Evolutionary conservation across 768 basidiomycete species (phyloP), one percentile per base, ranked within the genome.

Genomic region (Coprinopsis sp.): DNA sequence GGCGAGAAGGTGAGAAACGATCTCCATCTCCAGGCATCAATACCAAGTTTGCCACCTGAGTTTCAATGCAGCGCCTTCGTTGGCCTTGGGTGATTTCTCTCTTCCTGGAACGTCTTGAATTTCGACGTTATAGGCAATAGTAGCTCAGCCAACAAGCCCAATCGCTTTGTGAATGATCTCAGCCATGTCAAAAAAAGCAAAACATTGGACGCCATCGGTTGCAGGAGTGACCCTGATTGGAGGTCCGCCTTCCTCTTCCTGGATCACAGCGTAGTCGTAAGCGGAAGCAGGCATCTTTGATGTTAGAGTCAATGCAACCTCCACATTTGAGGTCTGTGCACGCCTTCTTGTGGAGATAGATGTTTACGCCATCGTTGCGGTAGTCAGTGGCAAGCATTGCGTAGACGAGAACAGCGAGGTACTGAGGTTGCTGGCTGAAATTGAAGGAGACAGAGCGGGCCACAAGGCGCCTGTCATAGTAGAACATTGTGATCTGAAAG

Each of bases 391-490:
- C 13, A n/a, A 38, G 44, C 4, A 62, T 22, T 2, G 54, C 57
- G 42, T 52, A 61, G 11, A 55, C 33, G 7, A 56, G 43, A 14
- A 63, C 51, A 2, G 61, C 58, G 11, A 66, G 52, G 3, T 37
- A 36, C 5, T 51, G 19, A 13, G 51, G 50, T 1, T 53, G 34
- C 14, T 55, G 19, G 3, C 43, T 21, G 30, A 62, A 54, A 37
- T 61, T 28, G 47, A 63, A 66, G 7, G 21, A 10, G 2, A n/a
- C 28, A 7, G 56, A 45, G 16, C 47, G 51, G 16, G 59, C 45
- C 4, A 58, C 46, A n/a, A 58, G 57, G 12, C 49, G 36, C 12
- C 60, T 50, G 48, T 66, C 63, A 31, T 49, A 59, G 43, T 64
- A 66, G 56, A 57, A 61, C 4, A 64, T 47, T 2, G 45, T 53